Conservation (phyloP, 495 filamentous ascomycete species). For the Aspergillus bridgeri region DNA sequence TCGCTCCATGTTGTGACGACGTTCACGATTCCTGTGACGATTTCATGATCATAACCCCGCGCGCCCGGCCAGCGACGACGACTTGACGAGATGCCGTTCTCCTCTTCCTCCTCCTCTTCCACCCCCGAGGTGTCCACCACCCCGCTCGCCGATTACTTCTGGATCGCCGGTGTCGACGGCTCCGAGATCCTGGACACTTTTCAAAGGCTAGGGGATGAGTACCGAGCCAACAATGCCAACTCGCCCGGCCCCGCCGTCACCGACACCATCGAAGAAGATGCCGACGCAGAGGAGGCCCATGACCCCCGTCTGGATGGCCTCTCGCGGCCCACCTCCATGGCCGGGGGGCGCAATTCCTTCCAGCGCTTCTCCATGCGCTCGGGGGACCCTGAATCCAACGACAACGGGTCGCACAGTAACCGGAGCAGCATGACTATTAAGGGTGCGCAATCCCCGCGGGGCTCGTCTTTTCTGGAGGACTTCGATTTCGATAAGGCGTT, state of each 20-base stretch:
- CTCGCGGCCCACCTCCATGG: conserved; percentile 54
- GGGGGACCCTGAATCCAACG: conserved; percentile 49
- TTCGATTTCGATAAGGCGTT: conserved; percentile 92
- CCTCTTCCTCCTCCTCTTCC: conserved; percentile 23
- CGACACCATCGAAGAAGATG: conserved; percentile 80
- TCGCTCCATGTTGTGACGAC: conserved; percentile 36
- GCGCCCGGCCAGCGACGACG: conserved; percentile 11
- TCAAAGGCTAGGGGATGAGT: conserved; percentile 51
- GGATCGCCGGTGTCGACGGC: conserved; percentile 91
- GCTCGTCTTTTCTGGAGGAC: conserved; percentile 48
- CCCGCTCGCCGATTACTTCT: conserved; percentile 97
- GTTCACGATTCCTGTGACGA: conserved; percentile 21
- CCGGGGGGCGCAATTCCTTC: conserved; percentile 61
- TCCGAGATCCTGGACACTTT: conserved; percentile 47
- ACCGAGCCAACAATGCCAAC: conserved; percentile 41
- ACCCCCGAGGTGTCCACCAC: conserved; percentile 51
- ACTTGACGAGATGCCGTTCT: conserved; percentile 25
- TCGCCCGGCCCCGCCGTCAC: conserved; percentile 57
- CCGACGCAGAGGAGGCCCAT: conserved; percentile 55
- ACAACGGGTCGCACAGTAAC: conserved; percentile 70
- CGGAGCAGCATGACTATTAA: conserved; percentile 85
- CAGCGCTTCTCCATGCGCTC: conserved; percentile 66
- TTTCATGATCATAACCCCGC: conserved; percentile 26
- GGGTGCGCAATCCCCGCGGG: conserved; percentile 42
- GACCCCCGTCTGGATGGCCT: conserved; percentile 34